Evolutionary conservation across 2,329 filamentous ascomycete genomes (phyloP).

Genomic region (Escovopsis sp.): DNA sequence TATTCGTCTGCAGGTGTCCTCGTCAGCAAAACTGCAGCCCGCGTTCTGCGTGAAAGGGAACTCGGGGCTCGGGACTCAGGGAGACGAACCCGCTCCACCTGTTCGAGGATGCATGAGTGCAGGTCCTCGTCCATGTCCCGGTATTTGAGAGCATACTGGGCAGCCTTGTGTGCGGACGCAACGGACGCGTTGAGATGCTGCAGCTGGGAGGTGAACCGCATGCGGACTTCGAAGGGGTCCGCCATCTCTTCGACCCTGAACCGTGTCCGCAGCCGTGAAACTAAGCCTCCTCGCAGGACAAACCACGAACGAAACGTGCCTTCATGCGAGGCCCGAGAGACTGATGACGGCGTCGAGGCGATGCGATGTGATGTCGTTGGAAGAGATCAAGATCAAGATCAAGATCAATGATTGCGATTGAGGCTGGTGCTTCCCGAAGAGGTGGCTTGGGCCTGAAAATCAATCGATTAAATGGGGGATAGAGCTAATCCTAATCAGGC

Average conservation of each 20-base stretch:
- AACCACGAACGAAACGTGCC: too few species aligned
- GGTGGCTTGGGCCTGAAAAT: too few species aligned
- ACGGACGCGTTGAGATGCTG: conserved; percentile 85
- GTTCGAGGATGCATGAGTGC: conserved; percentile 93
- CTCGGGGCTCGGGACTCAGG: too few species aligned
- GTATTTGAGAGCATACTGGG: conserved; percentile 88
- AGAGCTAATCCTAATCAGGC: too few species aligned
- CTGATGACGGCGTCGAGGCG: too few species aligned
- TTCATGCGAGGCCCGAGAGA: too few species aligned
- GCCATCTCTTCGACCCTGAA: conserved; percentile 25
- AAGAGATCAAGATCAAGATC: too few species aligned
- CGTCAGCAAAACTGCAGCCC: neutral
- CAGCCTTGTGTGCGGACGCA: conserved; percentile 78
- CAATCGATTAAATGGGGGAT: too few species aligned
- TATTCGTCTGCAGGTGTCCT: conserved; percentile 51
- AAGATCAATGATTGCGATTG: too few species aligned
- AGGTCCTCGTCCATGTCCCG: conserved; percentile 92
- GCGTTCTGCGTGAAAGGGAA: too few species aligned
- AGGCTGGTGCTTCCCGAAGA: too few species aligned
- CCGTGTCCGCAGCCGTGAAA: neutral
- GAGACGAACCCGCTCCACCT: conserved; percentile 57
- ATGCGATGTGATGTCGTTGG: too few species aligned
- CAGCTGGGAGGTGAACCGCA: conserved; percentile 86
- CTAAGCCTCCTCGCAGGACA: neutral
- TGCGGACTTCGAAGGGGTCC: conserved; percentile 95